These are phyloP conservation scores for Amauroascus verrucosus DNA, from an alignment of 2,329 filamentous ascomycete species.

Conservation along the genomic window DNA sequence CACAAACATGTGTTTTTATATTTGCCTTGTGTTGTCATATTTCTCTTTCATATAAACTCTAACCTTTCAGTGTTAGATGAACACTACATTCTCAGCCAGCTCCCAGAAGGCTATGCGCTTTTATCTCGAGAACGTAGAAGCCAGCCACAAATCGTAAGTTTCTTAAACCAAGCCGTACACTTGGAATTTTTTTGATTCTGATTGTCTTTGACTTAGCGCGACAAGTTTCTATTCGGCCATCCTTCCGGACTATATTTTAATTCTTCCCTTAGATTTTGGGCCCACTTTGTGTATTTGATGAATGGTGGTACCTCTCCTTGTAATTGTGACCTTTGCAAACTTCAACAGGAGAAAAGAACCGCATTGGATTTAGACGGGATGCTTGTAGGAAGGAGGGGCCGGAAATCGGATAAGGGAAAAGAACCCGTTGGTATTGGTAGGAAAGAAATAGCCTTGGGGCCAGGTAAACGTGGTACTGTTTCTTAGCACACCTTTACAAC, in stretches of 20 bases:
- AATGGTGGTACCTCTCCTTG: conserved; percentile 38
- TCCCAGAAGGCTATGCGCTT: conserved; percentile 47
- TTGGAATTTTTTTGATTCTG: neutral
- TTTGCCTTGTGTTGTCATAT: neutral
- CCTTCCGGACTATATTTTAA: conserved; percentile 42
- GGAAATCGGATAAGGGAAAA: conserved; percentile 2
- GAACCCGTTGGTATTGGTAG: neutral
- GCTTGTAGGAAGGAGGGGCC: neutral
- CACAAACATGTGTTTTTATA: neutral
- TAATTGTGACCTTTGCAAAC: conserved; percentile 41
- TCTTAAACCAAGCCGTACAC: neutral
- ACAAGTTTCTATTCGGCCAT: conserved; percentile 50
- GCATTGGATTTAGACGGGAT: conserved; percentile 14
- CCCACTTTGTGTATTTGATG: conserved; percentile 50
- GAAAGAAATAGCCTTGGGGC: neutral
- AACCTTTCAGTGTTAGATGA: conserved; percentile 24
- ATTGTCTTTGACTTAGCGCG: conserved; percentile 29
- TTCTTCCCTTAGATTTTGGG: conserved; percentile 45
- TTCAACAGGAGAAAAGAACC: neutral
- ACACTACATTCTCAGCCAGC: conserved; percentile 41
- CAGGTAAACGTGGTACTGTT: neutral
- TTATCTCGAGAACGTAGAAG: conserved; percentile 41
- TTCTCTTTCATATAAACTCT: neutral
- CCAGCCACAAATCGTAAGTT: conserved; percentile 25
- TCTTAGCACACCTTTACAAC: neutral